Evolutionary conservation across 129 eudicot species (phyloP).

Genomic region (Pittosporum tobira): DNA sequence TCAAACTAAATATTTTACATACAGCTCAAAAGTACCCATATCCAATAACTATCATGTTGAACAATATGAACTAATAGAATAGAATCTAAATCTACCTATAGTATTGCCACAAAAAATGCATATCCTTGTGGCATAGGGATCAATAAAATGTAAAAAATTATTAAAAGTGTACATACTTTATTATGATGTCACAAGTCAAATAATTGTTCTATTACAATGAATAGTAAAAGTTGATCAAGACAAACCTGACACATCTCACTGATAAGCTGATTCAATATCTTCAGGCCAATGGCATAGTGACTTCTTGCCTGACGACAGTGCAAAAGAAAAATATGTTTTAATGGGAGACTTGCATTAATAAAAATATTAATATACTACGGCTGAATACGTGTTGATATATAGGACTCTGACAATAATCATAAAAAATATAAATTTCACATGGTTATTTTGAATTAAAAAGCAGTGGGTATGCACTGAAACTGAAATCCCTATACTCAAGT

Average conservation of each 20-base stretch:
- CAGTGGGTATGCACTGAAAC: too few species aligned
- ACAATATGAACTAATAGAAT: too few species aligned
- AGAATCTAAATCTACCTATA: background rate
- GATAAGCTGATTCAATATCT: conserved; percentile 57
- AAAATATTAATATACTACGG: too few species aligned
- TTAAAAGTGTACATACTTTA: too few species aligned
- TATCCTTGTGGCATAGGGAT: background rate
- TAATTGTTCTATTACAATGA: background rate
- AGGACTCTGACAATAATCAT: background rate
- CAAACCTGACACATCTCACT: conserved; percentile 52
- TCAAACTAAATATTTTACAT: too few species aligned
- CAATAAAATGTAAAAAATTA: too few species aligned
- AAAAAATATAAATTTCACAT: background rate
- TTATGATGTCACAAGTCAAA: too few species aligned
- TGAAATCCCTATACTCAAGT: too few species aligned
- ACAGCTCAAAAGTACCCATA: too few species aligned
- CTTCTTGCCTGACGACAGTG: conserved; percentile 28
- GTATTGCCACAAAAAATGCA: background rate
- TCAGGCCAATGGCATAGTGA: conserved; percentile 49
- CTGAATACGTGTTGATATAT: background rate
- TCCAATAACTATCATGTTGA: too few species aligned
- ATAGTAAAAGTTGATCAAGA: background rate
- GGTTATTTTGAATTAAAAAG: background rate
- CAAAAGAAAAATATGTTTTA: background rate
- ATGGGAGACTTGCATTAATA: background rate